Base-by-base conservation (phyloP, 108 stramenopile species). In the Cyclostephanos tholiformis region DNA sequence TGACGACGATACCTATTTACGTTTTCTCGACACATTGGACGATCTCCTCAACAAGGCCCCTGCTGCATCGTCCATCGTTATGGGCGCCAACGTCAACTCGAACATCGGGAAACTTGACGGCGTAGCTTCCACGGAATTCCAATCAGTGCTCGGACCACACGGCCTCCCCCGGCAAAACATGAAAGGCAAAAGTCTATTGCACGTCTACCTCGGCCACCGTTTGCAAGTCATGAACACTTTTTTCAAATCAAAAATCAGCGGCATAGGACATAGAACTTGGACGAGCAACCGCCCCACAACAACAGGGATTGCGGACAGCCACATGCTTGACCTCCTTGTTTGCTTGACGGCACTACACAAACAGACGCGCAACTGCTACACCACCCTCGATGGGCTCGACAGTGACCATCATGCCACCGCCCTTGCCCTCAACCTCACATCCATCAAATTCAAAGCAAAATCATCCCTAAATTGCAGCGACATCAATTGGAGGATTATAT, bases 31-130 rank as follows among this genome's bases (percentile, higher is more conserved):
- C 12, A 35, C 32, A 1, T 16, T 58, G 57, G 57, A 35, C 13
- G 57, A 30, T 2, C 57, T 58, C 11, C 32, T 58, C 30, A 16
- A 14, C 30, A 30, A 20, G 19, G 32, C 32, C 13, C 57, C 57
- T 16, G 32, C 29, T 3, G 4, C 27, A 14, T 16, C 19, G 17
- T 17, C 13, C 11, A 58, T 58, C 12, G 2, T 58, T 3, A 58
- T 58, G 57, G 57, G 57, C 19, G 57, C 57, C 3, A 19, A 58
- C 19, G 57, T 58, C 57, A 58, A 58, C 16, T 30, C 57, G 2
- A 58, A 35, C 29, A 58, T 58, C 16, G 57, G 57, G 14, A 58
- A 35, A 58, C 57, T 13, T 3, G 57, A 58, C 19, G 32, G 57
- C 2, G 16, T 46, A 46, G 12, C 44, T 4, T 46, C 44, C 44